These are phyloP conservation scores for Lachnellula suecica DNA, from an alignment of 2,329 filamentous ascomycete species.

Conservation along the genomic window DNA sequence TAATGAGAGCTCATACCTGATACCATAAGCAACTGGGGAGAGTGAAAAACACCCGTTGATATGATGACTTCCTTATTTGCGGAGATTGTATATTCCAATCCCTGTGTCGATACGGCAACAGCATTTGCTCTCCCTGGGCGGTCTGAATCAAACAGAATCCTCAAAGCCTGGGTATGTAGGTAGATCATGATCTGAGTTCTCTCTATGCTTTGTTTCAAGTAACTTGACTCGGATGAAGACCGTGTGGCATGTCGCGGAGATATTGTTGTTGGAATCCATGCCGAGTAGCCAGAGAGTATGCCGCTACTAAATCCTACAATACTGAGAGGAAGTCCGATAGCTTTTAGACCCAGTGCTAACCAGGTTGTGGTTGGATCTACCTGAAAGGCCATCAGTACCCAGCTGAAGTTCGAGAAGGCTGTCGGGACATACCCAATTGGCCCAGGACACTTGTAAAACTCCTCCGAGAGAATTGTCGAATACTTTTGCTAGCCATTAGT, in stretches of 20 bases:
- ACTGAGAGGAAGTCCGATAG: conserved; percentile 14
- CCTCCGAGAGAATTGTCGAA: conserved; percentile 31
- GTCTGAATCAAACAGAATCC: background rate
- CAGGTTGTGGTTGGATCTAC: no score
- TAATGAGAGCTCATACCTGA: no score
- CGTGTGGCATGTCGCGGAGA: conserved; percentile 10
- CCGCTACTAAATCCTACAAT: conserved; percentile 22
- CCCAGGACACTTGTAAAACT: conserved; percentile 42
- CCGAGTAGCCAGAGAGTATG: conserved; percentile 7
- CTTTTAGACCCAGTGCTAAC: no score
- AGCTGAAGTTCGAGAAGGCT: no score
- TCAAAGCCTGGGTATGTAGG: background rate
- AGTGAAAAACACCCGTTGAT: background rate
- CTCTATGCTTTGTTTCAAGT: conserved; percentile 7
- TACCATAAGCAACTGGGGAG: background rate
- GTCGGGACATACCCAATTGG: conserved; percentile 33
- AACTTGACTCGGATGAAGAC: conserved; percentile 13
- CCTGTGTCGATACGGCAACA: background rate
- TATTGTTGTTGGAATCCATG: conserved; percentile 15
- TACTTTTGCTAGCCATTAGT: no score
- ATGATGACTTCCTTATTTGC: background rate
- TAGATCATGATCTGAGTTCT: background rate
- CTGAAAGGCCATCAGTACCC: conserved; percentile 9
- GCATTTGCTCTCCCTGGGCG: background rate
- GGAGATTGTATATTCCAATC: background rate